Base-by-base conservation (phyloP, 225 moss, liverwort and hornwort species). In the Takakia lepidozioides region DNA sequence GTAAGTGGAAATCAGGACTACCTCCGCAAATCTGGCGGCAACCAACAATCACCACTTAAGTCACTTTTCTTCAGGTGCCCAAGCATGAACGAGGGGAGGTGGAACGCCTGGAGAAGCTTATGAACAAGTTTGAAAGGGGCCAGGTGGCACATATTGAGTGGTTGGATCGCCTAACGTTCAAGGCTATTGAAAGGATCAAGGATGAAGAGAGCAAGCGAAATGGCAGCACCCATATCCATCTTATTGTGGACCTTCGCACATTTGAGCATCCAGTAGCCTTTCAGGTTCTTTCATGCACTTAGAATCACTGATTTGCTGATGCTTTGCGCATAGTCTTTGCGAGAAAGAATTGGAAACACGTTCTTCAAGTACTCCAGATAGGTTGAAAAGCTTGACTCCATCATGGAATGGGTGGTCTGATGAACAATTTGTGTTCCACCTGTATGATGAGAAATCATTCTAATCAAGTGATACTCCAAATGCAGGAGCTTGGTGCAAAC, bases 251-350 rank as follows among this genome's bases (percentile, higher is more conserved):
- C 50, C 64, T 92, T 24, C 86, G 91, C 26, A 84, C 91, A 19
- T 92, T 92, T 57, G 91, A 92, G 73, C 91, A 92, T 63, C 91
- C 91, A 54, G 91, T 92, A 41, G 81, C 84, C 19, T 92, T 86
- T 54, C 90, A 91, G 86, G 90, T 88, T 22, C 51, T 25, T 2
- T 34, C 34, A n/a, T 11, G 52, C 48, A 6, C 41, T 55, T 42
- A 18, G 22, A n/a, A n/a, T n/a, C n/a, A n/a, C n/a, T n/a, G n/a
- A n/a, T n/a, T n/a, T n/a, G n/a, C n/a, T n/a, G n/a, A n/a, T n/a
- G n/a, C n/a, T n/a, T n/a, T n/a, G n/a, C n/a, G n/a, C n/a, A n/a
- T n/a, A n/a, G n/a, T n/a, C n/a, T n/a, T n/a, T n/a, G n/a, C n/a
- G n/a, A n/a, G n/a, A n/a, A n/a, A n/a, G n/a, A n/a, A n/a, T n/a